Conservation (phyloP, 2,329 filamentous ascomycete species). For the Xylariales sp. region DNA sequence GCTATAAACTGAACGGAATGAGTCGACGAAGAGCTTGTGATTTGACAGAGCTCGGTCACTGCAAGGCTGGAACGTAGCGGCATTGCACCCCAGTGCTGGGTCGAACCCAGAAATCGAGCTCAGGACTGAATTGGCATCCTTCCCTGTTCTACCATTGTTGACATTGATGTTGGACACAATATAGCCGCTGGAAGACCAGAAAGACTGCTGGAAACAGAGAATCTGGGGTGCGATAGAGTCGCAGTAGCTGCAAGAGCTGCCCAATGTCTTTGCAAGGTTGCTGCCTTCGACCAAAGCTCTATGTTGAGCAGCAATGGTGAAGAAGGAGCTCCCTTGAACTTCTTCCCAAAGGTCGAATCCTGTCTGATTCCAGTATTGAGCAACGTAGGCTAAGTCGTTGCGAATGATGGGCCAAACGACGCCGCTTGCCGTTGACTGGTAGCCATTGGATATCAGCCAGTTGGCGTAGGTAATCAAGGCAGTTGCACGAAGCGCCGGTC, state of each 20-base stretch:
- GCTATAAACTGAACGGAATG: constrained; percentile 65
- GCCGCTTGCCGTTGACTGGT: constrained; percentile 48
- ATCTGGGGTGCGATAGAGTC: constrained; percentile 63
- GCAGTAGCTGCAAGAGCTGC: constrained; percentile 56
- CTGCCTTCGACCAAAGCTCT: constrained; percentile 65
- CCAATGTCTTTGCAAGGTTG: constrained; percentile 59
- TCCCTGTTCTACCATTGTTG: constrained; percentile 59
- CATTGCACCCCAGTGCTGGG: constrained; percentile 59
- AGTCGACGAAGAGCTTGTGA: constrained; percentile 70
- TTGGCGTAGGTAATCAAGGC: constrained; percentile 68
- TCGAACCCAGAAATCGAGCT: constrained; percentile 67
- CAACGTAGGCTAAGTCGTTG: constrained; percentile 72
- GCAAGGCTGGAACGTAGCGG: constrained; percentile 73
- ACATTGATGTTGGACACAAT: constrained; percentile 65
- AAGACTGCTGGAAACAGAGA: constrained; percentile 68
- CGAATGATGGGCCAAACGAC: constrained; percentile 68
- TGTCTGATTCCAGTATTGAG: constrained; percentile 64
- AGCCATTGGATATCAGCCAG: constrained; percentile 65
- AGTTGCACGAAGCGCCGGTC: constrained; percentile 70
- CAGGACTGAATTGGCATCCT: constrained; percentile 68
- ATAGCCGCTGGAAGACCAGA: constrained; percentile 62
- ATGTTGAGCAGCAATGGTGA: constrained; percentile 67
- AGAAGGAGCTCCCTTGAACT: constrained; percentile 71
- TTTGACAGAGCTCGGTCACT: constrained; percentile 65
- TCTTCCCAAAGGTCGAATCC: constrained; percentile 84